These are phyloP conservation scores for Teunomyces panamensis DNA, from an alignment of 805 yeast genomes.

Conservation along the genomic window DNA sequence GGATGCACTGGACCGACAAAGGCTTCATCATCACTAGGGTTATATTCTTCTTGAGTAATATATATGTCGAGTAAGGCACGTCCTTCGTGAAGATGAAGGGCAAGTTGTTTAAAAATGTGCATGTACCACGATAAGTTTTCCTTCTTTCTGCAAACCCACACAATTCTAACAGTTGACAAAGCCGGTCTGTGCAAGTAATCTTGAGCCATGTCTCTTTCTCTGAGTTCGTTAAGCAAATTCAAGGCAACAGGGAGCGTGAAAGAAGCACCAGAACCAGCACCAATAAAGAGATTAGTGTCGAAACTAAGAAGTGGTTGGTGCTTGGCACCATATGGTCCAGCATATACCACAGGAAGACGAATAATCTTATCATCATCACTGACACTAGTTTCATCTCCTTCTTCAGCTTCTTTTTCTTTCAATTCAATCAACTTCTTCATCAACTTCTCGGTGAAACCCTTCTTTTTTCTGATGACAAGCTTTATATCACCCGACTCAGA, in stretches of 20 bases:
- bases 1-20: conserved; percentile 3
- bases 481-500: conserved; percentile 37
- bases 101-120: conserved; percentile 29
- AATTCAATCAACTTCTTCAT: conserved; percentile 23
- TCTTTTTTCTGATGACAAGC: conserved; percentile 37
- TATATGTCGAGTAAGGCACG: conserved; percentile 23
- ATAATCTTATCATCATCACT: conserved; percentile 3
- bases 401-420: conserved; percentile 16
- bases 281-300: conserved; percentile 36
- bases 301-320: conserved; percentile 41
- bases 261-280: conserved; percentile 48
- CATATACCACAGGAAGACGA: conserved; percentile 33
- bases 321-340: conserved; percentile 48
- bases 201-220: conserved; percentile 19
- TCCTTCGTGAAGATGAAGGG: conserved; percentile 20
- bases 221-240: conserved; percentile 31
- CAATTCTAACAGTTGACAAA: conserved; percentile 22
- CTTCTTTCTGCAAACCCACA: conserved; percentile 29
- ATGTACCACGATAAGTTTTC: conserved; percentile 36
- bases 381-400: conserved; percentile 8
- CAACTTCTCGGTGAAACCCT: conserved; percentile 43
- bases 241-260: conserved; percentile 45
- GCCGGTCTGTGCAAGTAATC: conserved; percentile 36
- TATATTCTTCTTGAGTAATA: conserved; percentile 22
- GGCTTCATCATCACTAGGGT: not conserved